These are phyloP conservation scores for Cryphonectria japonica DNA, from an alignment of 2,329 filamentous ascomycete genomes.

Conservation along the genomic window DNA sequence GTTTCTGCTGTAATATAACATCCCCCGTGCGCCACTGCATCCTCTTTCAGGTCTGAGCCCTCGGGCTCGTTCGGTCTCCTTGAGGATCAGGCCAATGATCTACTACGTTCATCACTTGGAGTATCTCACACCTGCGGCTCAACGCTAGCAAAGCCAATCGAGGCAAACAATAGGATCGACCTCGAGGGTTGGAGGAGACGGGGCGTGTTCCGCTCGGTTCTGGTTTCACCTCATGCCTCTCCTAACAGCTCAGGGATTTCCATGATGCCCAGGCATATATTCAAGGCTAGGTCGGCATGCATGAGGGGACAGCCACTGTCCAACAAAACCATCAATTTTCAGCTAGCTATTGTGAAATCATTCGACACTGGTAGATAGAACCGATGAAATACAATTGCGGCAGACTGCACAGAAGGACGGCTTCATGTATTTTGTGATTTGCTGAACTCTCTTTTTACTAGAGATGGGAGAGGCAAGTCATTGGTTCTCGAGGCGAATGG, in stretches of 20 bases:
- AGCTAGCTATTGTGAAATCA: neutral
- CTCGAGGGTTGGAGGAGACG: neutral
- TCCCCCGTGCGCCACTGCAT: neutral
- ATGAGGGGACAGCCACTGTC: neutral
- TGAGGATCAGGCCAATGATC: neutral
- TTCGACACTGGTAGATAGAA: neutral
- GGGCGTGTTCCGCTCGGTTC: neutral
- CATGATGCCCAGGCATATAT: neutral
- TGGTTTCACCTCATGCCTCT: neutral
- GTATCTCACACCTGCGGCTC: neutral
- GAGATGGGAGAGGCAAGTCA: neutral
- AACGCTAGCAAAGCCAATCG: neutral
- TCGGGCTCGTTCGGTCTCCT: neutral
- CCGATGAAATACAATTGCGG: neutral
- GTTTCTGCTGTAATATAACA: neutral
- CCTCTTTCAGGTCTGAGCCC: neutral
- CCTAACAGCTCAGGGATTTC: neutral
- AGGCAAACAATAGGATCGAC: neutral
- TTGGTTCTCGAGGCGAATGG: slow-evolving; percentile 7
- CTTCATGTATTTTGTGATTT: neutral
- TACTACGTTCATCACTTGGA: neutral
- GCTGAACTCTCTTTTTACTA: neutral
- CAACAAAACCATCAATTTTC: neutral
- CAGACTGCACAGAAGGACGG: neutral
- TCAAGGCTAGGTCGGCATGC: too few relatives aligned